A percentile compares a stretch with the other conserved stretches of the same genome.
Conservation (phyloP, 2,329 filamentous ascomycete genomes). For the Verticillium longisporum region DNA sequence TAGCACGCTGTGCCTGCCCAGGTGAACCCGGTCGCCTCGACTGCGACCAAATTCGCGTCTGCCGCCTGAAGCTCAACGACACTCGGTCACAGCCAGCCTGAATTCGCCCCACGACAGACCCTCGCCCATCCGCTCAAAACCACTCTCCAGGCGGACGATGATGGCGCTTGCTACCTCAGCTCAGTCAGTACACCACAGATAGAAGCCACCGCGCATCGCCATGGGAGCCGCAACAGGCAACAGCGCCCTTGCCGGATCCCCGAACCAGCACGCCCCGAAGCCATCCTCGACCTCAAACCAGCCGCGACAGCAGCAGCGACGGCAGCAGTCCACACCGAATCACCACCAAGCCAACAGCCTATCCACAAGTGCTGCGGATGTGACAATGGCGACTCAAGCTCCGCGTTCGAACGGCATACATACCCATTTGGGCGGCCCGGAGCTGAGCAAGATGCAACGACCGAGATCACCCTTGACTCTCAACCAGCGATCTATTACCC, state of each 20-base stretch:
- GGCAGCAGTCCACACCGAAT: background rate
- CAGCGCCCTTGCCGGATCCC: background rate
- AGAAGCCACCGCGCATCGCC: background rate
- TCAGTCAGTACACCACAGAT: background rate
- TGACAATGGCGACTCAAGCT: background rate
- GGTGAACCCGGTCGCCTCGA: background rate
- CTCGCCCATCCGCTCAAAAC: background rate
- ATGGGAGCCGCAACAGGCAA: background rate
- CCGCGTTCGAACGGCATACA: background rate
- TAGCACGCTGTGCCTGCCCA: background rate
- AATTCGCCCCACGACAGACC: background rate
- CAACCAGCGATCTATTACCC: slow-evolving; percentile 11
- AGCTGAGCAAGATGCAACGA: background rate
- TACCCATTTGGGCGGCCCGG: background rate
- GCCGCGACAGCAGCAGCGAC: background rate
- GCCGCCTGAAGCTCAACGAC: background rate
- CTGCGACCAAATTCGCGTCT: background rate
- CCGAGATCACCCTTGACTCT: background rate
- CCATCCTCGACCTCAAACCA: background rate
- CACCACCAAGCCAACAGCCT: background rate
- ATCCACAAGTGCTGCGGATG: background rate
- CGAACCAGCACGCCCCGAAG: background rate
- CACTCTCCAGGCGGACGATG: background rate
- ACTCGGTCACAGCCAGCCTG: background rate
- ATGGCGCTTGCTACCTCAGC: background rate